Evolutionary conservation across 352 stramenopile genomes (phyloP).

Genomic region (Pythium chondricola): DNA sequence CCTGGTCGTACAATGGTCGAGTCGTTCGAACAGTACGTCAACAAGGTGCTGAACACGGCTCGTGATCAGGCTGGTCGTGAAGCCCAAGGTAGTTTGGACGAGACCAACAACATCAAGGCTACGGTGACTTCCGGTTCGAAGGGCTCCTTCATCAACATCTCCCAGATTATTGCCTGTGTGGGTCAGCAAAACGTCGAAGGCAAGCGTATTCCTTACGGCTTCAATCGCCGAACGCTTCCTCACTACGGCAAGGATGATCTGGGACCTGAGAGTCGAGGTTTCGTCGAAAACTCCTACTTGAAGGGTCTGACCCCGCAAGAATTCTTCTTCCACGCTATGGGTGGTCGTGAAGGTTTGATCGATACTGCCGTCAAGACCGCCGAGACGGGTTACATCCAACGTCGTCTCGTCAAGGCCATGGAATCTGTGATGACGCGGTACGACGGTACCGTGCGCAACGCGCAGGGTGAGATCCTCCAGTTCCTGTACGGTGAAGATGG

Average conservation of each 20-base stretch:
- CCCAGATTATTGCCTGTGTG: slow-evolving; percentile 99
- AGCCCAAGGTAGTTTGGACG: slow-evolving; percentile 84
- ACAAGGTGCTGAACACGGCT: slow-evolving; percentile 92
- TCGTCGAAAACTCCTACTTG: slow-evolving; percentile 99
- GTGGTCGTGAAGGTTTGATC: slow-evolving; percentile 98
- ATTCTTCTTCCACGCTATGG: slow-evolving; percentile 99
- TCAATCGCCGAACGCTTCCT: slow-evolving; percentile 93
- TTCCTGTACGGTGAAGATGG: slow-evolving; percentile 96
- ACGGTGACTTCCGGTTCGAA: slow-evolving; percentile 99
- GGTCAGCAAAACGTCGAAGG: slow-evolving; percentile 98
- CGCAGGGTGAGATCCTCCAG: slow-evolving; percentile 82
- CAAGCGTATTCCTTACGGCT: slow-evolving; percentile 96
- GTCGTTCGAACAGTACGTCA: slow-evolving; percentile 98
- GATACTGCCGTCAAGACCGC: slow-evolving; percentile 99
- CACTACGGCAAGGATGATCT: slow-evolving; percentile 97
- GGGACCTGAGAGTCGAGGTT: slow-evolving; percentile 96
- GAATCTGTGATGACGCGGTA: slow-evolving; percentile 99
- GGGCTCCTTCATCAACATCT: slow-evolving; percentile 99
- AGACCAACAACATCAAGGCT: slow-evolving; percentile 99
- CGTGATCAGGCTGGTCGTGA: slow-evolving; percentile 81
- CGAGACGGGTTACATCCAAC: slow-evolving; percentile 99
- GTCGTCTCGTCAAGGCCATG: slow-evolving; percentile 99
- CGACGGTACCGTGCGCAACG: slow-evolving; percentile 98
- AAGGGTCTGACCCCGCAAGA: slow-evolving; percentile 92
- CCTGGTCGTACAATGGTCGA: slow-evolving; percentile 99